Conservation (phyloP, 805 yeast species). For the Ogataea henricii region DNA sequence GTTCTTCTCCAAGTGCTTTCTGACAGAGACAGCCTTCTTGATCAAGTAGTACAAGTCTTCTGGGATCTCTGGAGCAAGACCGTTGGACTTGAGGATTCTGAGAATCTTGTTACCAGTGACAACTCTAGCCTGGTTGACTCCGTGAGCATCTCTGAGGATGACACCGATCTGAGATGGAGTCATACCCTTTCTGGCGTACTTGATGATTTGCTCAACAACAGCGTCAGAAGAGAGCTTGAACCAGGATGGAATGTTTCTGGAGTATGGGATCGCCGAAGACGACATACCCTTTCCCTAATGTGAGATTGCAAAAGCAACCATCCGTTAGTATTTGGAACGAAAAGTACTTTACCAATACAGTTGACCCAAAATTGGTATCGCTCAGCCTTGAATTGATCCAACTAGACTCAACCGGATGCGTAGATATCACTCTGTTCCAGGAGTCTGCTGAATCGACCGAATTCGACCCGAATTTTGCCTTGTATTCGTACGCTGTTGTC, state of each 20-base stretch:
- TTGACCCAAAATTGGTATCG: constrained; percentile 51
- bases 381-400: constrained; percentile 38
- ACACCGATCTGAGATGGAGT: constrained; percentile 99
- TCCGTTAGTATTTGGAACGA: constrained; percentile 43
- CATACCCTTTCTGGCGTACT: constrained; percentile 99
- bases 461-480: constrained; percentile 36
- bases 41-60: constrained; percentile 99
- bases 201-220: constrained; percentile 96
- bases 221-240: constrained; percentile 95
- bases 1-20: constrained; percentile 99
- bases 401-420: neutral
- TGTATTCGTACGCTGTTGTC: constrained; percentile 22
- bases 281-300: constrained; percentile 97
- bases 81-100: constrained; percentile 98
- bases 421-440: constrained; percentile 10
- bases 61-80: constrained; percentile 99
- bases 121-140: constrained; percentile 96
- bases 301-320: constrained; percentile 15
- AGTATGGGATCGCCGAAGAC: constrained; percentile 98
- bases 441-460: constrained; percentile 27
- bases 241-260: constrained; percentile 99
- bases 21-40: constrained; percentile 99
- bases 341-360: constrained; percentile 34
- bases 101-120: constrained; percentile 99
- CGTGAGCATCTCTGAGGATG: constrained; percentile 99